Evolutionary conservation across 176 grass and related monocot genomes (phyloP).

Genomic region (Olyra latifolia): DNA sequence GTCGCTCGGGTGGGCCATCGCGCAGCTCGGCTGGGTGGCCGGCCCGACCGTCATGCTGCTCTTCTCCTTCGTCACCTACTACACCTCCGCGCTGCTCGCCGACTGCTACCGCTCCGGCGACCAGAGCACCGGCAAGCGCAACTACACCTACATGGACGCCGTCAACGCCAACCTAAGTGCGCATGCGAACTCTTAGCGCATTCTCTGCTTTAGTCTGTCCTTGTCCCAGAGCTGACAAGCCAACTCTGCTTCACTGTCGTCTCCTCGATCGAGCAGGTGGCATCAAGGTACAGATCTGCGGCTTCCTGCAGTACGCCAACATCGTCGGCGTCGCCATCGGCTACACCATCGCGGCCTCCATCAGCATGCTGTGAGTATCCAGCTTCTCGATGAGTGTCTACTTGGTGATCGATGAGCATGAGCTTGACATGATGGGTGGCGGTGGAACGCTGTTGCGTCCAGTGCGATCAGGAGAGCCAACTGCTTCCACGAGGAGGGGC

Average conservation of each 20-base stretch:
- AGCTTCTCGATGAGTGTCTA: background rate
- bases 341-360: constrained; percentile 96
- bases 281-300: constrained; percentile 87
- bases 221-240: no score
- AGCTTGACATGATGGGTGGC: constrained; percentile 5
- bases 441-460: background rate
- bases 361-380: constrained; percentile 89
- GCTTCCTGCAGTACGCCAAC: constrained; percentile 88
- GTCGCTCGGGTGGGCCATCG: constrained; percentile 88
- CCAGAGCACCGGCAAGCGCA: constrained; percentile 67
- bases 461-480: constrained; percentile 83
- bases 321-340: constrained; percentile 98
- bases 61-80: constrained; percentile 93
- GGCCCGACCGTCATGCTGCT: constrained; percentile 91
- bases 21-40: constrained; percentile 91
- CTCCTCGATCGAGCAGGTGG: constrained; percentile 64
- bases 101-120: constrained; percentile 95
- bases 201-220: no score
- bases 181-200: no score
- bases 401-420: background rate
- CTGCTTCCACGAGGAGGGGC: constrained; percentile 77
- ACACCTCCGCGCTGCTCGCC: constrained; percentile 74
- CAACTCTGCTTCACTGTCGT: background rate
- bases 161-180: constrained; percentile 84
- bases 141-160: constrained; percentile 99